Percentiles rank a stretch among this genome's conserved stretches.
phyloP scores from a whole-genome alignment of 2,329 filamentous ascomycete species.

The Trichoderma brevicompactum region DNA sequence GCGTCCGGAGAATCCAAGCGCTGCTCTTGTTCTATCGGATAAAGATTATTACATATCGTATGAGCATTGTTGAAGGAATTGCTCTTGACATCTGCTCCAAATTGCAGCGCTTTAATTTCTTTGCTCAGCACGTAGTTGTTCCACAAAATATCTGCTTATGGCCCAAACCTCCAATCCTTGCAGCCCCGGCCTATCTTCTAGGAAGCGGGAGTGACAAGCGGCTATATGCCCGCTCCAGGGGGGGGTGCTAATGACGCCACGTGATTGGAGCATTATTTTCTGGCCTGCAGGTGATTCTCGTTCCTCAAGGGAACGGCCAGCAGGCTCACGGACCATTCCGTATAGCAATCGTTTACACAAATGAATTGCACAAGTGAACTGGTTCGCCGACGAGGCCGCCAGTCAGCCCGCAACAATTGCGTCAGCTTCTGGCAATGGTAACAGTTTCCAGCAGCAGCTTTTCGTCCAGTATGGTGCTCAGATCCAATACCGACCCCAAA shows the following conservation, averaged over 20 bases:
- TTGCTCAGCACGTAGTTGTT: neutral
- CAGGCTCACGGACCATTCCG: neutral
- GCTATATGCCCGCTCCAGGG: neutral
- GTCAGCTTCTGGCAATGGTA: too few species aligned
- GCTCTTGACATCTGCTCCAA: neutral
- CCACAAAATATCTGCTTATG: neutral
- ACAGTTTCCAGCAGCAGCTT: too few species aligned
- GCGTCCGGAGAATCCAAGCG: neutral
- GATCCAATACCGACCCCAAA: constrained; percentile 81
- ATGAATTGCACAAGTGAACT: neutral
- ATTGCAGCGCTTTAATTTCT: neutral
- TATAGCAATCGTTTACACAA: too few species aligned
- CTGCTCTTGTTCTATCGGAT: neutral
- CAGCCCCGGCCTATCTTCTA: neutral
- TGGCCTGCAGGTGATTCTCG: neutral
- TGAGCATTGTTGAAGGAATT: neutral
- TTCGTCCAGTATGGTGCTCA: constrained; percentile 39
- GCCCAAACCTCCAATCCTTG: too few species aligned
- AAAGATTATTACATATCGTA: neutral
- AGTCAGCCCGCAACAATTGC: too few species aligned
- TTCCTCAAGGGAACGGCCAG: neutral
- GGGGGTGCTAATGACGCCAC: neutral
- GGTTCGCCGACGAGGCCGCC: neutral
- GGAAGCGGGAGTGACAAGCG: neutral
- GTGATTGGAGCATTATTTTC: constrained; percentile 1